Base-by-base conservation (phyloP, 345 rosid genomes). In the Acer negundo region DNA sequence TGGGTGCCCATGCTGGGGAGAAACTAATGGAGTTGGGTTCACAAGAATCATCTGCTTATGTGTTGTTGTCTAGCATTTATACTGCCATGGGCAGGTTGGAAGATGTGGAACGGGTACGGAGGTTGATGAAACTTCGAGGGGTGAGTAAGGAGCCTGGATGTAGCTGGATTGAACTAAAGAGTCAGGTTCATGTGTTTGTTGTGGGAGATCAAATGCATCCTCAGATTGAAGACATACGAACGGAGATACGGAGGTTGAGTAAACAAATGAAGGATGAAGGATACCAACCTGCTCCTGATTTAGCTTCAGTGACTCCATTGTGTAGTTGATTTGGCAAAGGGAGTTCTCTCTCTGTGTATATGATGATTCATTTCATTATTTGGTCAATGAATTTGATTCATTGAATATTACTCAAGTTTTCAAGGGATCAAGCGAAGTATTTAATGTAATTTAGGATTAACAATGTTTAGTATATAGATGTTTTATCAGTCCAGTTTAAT, bases 1-100 rank as follows among this genome's bases (percentile, higher is more conserved):
- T 92, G 73, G 97, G 97, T 67, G 92, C 90, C 26, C 82, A 86
- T 74, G 93, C 94, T 11, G 97, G 94, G 31, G 97, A 92, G 87
- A 92, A 89, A 76, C 80, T 92, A 35, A 85, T 92, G 87, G 91
- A 81, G 26, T 80, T 92, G 73, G 93, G 93, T 17, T 90, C 94
- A 13, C 81, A 79, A 79, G 97, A 92, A 80, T 90, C 97, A 70
- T 92, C 97, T 38, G 86, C 90, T 3, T 90, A 87, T 77, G 92
- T 87, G 75, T 80, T 86, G 59, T 28, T 90, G 78, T 81, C 93
- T 2, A 77, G 89, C 74, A 89, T 87, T 56, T 92, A 90, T 71
- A 80, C 78, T 28, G 88, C 86, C 72, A 73, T 92, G 80, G 90
- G 94, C n/a, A 75, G 73, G 85, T 20, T 35, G 16, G 85, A 80